These are phyloP conservation scores for Alopecurus myosuroides DNA, from an alignment of 176 grass and related monocot species.

Conservation along the genomic window DNA sequence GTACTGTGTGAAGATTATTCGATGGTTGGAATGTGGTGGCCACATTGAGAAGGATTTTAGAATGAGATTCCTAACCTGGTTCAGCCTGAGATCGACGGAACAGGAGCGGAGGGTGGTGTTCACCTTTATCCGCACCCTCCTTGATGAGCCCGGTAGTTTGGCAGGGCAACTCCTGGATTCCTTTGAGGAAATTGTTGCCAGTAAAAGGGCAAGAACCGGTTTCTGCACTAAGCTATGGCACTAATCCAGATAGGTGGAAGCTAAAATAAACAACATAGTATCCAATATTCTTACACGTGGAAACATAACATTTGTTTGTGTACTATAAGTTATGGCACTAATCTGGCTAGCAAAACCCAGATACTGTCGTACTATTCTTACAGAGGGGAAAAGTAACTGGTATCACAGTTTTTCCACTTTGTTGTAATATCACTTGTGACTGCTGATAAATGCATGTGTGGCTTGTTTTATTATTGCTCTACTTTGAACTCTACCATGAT, in stretches of 20 bases:
- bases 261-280: background rate
- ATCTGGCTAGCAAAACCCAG: background rate
- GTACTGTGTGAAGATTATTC: conserved; percentile 73
- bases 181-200: conserved; percentile 63
- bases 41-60: conserved; percentile 66
- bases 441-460: conserved; percentile 17
- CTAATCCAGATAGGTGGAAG: conserved; percentile 24
- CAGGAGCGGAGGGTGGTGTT: conserved; percentile 75
- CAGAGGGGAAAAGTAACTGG: background rate
- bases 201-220: conserved; percentile 54
- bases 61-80: conserved; percentile 89
- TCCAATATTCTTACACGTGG: conserved; percentile 11
- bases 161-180: conserved; percentile 79
- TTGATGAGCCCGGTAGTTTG: conserved; percentile 79
- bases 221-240: conserved; percentile 86
- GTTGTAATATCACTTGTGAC: conserved; percentile 27
- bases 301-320: conserved; percentile 45
- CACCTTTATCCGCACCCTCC: conserved; percentile 64
- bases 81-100: conserved; percentile 73
- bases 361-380: conserved; percentile 27
- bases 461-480: conserved; percentile 3
- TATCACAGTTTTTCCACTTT: conserved; percentile 18
- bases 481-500: background rate
- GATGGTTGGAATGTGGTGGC: conserved; percentile 67
- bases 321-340: conserved; percentile 66